Evolutionary conservation across 2,329 filamentous ascomycete genomes (phyloP), one percentile per base, ranked within the genome.

Genomic region (Dactylellina sp.): DNA sequence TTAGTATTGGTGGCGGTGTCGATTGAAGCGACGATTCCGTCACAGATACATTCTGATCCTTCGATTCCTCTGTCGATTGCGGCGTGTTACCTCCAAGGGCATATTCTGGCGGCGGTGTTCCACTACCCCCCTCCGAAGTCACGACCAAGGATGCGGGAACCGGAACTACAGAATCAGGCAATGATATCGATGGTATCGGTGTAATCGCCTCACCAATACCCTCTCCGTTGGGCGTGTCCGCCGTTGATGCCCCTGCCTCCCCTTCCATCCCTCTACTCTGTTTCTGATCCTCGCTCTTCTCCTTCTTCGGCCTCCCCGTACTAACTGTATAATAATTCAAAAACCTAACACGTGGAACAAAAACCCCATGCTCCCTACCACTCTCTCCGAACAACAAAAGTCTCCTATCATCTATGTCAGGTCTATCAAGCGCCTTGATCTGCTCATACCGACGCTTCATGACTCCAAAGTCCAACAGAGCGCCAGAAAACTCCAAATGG

Each of bases 281-380:
- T 14, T 20, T 39, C 35, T 35, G 64, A 37, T 47, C 42, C 2
- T 64, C 40, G 4, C 52, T 44, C 28, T 62, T 60, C 39, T 66
- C 50, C 63, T 81, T 80, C 77, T 90, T 93, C 1, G 85, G 85
- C 70, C 87, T 85, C 2, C 93, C 93, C 7, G 90, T 89, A 76
- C 91, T 93, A n/a, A 91, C 86, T 0, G 93, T 96, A 79, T 94
- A 97, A 80, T 96, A 97, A 79, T 97, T 97, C 66, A 92, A 85
- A 78, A 97, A 97, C 14, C 92, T 86, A 9, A 95, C 86, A 59
- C 89, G 76, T 44, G 84, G 82, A 20, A 79, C 76, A 20, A 39
- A 66, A 18, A 56, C 55, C 9, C 39, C 55, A 18, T 56, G 39
- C 9, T 61, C 61, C 7, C 42, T 42, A 1, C 20, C 55, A 14